These are phyloP conservation scores for Larix sibirica DNA, from an alignment of 83 land plant genomes.

Conservation along the genomic window DNA sequence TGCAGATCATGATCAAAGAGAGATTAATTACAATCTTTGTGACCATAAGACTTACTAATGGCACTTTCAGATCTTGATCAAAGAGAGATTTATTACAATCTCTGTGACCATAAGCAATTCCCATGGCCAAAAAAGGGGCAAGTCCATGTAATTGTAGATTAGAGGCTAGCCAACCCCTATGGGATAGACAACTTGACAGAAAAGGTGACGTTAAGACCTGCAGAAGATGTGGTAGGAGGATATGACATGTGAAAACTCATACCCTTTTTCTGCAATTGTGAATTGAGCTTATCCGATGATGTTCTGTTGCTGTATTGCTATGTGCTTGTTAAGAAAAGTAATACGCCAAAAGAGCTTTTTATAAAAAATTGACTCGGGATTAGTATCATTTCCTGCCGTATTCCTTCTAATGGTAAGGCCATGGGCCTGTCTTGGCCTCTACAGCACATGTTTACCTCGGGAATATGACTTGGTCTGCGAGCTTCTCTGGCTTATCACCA, in stretches of 20 bases:
- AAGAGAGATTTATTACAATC: too few relatives aligned
- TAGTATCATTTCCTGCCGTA: background rate
- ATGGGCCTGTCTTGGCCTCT: too few relatives aligned
- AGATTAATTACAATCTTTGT: too few relatives aligned
- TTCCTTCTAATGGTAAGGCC: background rate
- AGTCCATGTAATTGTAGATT: background rate
- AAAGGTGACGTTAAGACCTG: background rate
- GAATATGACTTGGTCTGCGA: too few relatives aligned
- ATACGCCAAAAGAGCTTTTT: background rate
- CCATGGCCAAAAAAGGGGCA: background rate
- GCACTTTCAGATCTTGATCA: too few relatives aligned
- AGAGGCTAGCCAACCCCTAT: background rate
- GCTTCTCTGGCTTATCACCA: slow-evolving; percentile 1
- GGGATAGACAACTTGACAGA: background rate
- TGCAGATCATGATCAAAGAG: too few relatives aligned
- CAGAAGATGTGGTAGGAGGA: background rate
- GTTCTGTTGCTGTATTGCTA: background rate
- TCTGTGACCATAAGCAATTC: background rate
- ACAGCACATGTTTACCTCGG: background rate
- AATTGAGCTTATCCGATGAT: too few relatives aligned
- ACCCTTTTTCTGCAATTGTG: too few relatives aligned
- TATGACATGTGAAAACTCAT: too few relatives aligned
- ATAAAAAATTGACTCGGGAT: background rate
- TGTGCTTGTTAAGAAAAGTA: background rate
- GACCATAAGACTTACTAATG: too few relatives aligned